Conservation (phyloP, 768 basidiomycete genomes). For the Pulveroboletus frians region DNA sequence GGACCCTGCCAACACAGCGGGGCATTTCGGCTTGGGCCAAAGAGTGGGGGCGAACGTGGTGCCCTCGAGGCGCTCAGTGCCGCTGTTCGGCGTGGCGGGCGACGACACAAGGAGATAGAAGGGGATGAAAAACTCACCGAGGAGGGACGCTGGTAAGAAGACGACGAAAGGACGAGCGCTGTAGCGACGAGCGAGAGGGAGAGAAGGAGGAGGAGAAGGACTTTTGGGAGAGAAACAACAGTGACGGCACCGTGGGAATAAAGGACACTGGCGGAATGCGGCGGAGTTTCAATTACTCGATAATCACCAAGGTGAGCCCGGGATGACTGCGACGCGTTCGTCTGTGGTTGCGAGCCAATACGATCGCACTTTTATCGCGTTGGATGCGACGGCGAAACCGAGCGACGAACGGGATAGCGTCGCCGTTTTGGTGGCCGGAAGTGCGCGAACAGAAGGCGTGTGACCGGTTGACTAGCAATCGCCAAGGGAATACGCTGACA, state of each 20-base stretch:
- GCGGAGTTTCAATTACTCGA: constrained; percentile 43
- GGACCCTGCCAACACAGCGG: neutral
- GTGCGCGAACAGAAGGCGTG: neutral
- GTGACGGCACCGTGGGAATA: constrained; percentile 39
- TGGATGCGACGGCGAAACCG: neutral
- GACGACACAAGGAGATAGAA: neutral
- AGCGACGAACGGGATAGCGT: neutral
- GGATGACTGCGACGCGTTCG: too few relatives aligned
- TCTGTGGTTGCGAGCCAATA: too few relatives aligned
- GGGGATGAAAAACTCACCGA: constrained; percentile 21
- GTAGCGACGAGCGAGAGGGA: constrained; percentile 25
- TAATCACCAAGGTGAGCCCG: constrained; percentile 1
- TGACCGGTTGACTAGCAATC: neutral
- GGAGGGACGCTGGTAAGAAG: constrained; percentile 9
- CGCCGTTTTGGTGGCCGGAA: neutral
- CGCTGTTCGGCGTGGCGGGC: constrained; percentile 12
- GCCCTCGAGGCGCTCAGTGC: constrained; percentile 24
- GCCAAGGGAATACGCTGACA: constrained; percentile 6
- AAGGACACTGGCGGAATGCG: constrained; percentile 20
- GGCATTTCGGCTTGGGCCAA: constrained; percentile 4
- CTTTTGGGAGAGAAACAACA: constrained; percentile 39
- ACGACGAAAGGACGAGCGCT: constrained; percentile 20
- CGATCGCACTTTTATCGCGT: neutral
- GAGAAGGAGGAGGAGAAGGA: constrained; percentile 27
- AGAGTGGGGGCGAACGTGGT: constrained; percentile 24